These are phyloP conservation scores for Talaromyces sp. DNA, from an alignment of 2,329 filamentous ascomycete genomes.

Conservation along the genomic window DNA sequence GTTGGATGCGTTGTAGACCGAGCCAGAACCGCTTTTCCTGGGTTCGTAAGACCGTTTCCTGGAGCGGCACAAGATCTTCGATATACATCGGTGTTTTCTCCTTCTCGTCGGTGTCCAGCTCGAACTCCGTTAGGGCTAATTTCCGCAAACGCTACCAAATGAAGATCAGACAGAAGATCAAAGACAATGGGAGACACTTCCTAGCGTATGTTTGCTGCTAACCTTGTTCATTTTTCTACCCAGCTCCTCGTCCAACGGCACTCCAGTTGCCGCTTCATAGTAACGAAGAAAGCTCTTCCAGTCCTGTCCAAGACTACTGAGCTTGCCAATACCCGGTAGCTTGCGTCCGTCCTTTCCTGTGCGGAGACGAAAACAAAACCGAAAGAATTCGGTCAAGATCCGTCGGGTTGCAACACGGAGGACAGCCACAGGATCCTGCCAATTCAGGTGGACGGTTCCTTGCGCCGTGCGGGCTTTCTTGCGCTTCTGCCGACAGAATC, in stretches of 20 bases:
- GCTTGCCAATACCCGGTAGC: constrained; percentile 19
- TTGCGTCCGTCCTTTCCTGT: constrained; percentile 24
- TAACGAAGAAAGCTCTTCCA: constrained; percentile 19
- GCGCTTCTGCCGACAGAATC: constrained; percentile 3
- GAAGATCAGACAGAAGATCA: constrained; percentile 16
- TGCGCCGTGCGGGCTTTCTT: not conserved
- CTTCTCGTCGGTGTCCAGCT: constrained; percentile 21
- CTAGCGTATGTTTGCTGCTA: constrained; percentile 22
- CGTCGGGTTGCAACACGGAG: not conserved
- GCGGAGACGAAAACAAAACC: constrained; percentile 22
- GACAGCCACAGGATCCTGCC: not conserved
- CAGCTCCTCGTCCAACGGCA: not conserved
- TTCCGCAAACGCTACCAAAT: constrained; percentile 24
- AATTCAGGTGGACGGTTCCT: constrained; percentile 4
- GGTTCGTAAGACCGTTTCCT: constrained; percentile 22
- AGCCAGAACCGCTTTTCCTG: constrained; percentile 24
- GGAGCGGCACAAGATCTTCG: constrained; percentile 23
- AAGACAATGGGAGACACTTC: constrained; percentile 20
- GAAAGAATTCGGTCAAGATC: constrained; percentile 5
- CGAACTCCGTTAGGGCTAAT: constrained; percentile 25
- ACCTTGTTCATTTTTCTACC: constrained; percentile 22
- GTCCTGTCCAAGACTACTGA: constrained; percentile 17
- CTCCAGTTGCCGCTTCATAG: constrained; percentile 20
- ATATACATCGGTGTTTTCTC: constrained; percentile 26
- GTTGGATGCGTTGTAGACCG: constrained; percentile 23